phyloP scores from a whole-genome alignment of 371 early-diverging fungal species.

The Ecytonucleospora hepatopenaei region DNA sequence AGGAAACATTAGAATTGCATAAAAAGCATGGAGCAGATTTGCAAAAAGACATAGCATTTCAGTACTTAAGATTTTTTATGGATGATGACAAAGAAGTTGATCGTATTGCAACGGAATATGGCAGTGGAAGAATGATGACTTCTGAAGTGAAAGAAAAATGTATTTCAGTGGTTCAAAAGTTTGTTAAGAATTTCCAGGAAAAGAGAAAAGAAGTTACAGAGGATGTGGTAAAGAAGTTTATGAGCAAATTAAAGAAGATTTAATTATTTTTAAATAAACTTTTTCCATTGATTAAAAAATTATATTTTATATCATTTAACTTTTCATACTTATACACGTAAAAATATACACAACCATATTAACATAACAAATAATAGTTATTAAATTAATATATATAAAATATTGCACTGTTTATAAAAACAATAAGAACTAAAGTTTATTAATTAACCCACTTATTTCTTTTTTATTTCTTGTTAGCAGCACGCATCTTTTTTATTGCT shows the following conservation, averaged over 20 bases:
- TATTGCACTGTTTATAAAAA: no score
- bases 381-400: no score
- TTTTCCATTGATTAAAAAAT: no score
- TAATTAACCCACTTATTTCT: no score
- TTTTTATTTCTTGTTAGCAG: constrained; percentile 4
- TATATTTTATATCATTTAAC: no score
- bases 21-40: constrained; percentile 74
- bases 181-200: constrained; percentile 71
- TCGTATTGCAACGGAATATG: constrained; percentile 61
- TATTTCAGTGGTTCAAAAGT: constrained; percentile 69
- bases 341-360: no score
- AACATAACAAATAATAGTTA: no score
- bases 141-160: constrained; percentile 81
- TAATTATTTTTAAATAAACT: no score
- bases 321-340: no score
- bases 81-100: constrained; percentile 81
- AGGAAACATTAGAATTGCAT: constrained; percentile 78
- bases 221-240: constrained; percentile 29
- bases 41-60: constrained; percentile 88
- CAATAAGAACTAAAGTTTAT: no score
- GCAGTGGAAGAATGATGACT: constrained; percentile 72
- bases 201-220: constrained; percentile 58
- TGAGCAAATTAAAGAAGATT: constrained; percentile 14
- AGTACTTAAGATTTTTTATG: constrained; percentile 85
- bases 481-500: constrained; percentile 25